Evolutionary conservation across 345 rosid genomes (phyloP).

Genomic region (Aegle marmelos): DNA sequence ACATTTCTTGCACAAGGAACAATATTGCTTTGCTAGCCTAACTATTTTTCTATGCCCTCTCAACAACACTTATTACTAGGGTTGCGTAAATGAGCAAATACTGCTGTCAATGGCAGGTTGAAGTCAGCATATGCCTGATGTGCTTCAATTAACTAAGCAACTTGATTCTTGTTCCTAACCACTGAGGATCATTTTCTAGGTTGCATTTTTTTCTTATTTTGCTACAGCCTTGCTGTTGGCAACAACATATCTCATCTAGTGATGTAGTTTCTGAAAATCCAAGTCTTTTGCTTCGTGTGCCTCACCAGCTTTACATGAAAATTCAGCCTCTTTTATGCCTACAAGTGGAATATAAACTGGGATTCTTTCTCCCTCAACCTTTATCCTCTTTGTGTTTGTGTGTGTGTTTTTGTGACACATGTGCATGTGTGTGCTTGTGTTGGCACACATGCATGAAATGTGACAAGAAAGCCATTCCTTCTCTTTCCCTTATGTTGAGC

Average conservation of each 20-base stretch:
- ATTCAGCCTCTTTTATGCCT: not conserved
- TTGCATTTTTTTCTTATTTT: not conserved
- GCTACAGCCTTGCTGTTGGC: not conserved
- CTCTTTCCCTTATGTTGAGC: too few species aligned
- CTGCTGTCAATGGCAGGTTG: not conserved
- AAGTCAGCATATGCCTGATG: not conserved
- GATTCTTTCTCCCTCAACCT: not conserved
- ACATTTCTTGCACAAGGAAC: not conserved
- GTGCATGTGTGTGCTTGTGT: too few species aligned
- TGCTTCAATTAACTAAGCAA: not conserved
- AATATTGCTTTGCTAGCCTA: not conserved
- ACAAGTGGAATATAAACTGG: not conserved
- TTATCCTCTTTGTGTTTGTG: too few species aligned
- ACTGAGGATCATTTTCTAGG: not conserved
- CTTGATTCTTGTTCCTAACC: not conserved
- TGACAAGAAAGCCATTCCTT: too few species aligned
- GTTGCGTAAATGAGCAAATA: not conserved
- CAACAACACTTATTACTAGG: not conserved
- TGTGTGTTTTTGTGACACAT: too few species aligned
- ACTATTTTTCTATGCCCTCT: not conserved
- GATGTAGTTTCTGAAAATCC: not conserved
- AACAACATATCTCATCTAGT: not conserved
- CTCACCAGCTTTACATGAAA: not conserved
- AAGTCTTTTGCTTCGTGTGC: not conserved
- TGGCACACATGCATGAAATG: too few species aligned